Evolutionary conservation across 805 yeast genomes (phyloP).

Genomic region (Deakozyma indianensis): DNA sequence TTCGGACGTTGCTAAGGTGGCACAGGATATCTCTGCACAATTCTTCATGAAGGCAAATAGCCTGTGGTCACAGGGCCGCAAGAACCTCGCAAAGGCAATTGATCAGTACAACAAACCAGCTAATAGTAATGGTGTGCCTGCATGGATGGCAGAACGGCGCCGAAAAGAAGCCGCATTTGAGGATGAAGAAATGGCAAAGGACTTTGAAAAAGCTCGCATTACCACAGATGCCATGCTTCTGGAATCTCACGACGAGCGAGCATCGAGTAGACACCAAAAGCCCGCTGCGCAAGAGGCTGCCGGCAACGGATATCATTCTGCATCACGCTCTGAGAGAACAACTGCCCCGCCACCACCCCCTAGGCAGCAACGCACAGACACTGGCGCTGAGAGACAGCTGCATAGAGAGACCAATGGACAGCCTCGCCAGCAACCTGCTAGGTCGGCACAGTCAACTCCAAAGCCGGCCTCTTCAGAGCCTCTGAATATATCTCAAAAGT

Average conservation of each 20-base stretch:
- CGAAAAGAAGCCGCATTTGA: conserved; percentile 8
- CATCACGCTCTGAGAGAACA: not conserved
- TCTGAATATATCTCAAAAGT: not conserved
- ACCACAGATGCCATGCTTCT: not conserved
- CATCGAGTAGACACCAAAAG: not conserved
- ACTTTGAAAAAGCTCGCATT: conserved; percentile 3
- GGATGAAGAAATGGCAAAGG: conserved; percentile 13
- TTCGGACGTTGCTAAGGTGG: conserved; percentile 26
- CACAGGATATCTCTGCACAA: conserved; percentile 41
- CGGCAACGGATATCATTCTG: not conserved
- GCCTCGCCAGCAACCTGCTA: not conserved
- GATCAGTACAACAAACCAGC: conserved; percentile 35
- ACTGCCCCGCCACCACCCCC: not conserved
- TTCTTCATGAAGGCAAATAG: conserved; percentile 46
- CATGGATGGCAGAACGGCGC: conserved; percentile 59
- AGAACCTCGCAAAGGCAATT: conserved; percentile 47
- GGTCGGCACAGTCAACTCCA: not conserved
- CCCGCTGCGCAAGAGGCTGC: not conserved
- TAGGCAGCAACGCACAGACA: not conserved
- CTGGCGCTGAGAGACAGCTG: not conserved
- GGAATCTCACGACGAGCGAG: not conserved
- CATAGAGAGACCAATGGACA: not conserved
- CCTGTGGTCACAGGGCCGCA: conserved; percentile 42
- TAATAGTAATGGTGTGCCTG: conserved; percentile 33
- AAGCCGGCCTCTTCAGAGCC: not conserved